phyloP scores from a whole-genome alignment of 2,329 filamentous ascomycete species.

The Fusarium pseudoanthophilum region DNA sequence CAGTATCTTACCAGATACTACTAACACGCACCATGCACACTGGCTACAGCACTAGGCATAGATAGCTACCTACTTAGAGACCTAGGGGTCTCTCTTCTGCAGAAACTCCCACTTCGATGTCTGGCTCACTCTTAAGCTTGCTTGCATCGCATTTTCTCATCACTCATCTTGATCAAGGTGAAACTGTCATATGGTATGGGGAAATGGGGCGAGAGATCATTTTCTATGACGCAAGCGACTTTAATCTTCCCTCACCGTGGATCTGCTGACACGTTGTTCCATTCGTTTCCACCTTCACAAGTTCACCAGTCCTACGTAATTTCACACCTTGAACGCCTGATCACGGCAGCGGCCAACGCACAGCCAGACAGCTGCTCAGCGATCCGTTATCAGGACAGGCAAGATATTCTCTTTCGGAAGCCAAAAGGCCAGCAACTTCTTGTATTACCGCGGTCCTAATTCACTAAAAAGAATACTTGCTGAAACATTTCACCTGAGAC shows the following conservation, averaged over 20 bases:
- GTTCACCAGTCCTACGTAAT: not conserved
- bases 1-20: not conserved
- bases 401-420: not conserved
- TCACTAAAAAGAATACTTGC: too few species aligned
- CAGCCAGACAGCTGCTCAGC: not conserved
- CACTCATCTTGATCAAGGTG: not conserved
- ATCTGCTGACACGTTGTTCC: not conserved
- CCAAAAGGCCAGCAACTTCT: not conserved
- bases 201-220: too few species aligned
- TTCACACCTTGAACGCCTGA: not conserved
- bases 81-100: not conserved
- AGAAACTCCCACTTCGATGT: not conserved
- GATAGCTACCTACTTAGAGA: not conserved
- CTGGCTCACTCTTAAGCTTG: not conserved
- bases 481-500: too few species aligned
- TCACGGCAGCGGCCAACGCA: not conserved
- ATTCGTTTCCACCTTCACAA: not conserved
- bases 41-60: not conserved
- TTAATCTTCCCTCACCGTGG: not conserved
- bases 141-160: not conserved
- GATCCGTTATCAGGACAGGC: not conserved
- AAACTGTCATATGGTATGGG: not conserved
- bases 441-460: not conserved
- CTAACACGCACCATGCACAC: not conserved
- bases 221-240: too few species aligned